phyloP scores from a whole-genome alignment of 805 yeast genomes.

The Candida alai region DNA sequence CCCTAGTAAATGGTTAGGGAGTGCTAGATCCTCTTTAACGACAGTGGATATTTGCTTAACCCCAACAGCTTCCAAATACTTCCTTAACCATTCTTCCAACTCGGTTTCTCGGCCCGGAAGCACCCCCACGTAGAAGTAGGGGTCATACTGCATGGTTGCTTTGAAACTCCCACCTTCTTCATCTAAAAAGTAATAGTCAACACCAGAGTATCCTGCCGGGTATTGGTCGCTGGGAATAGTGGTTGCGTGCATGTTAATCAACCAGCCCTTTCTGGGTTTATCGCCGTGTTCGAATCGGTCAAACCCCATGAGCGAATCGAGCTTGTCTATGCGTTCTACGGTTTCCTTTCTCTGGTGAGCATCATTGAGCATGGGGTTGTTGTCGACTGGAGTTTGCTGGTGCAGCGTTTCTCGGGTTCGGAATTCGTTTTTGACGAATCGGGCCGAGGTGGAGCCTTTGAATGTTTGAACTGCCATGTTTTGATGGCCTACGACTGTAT shows the following conservation, averaged over 20 bases:
- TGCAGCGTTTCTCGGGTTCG: conserved; percentile 18
- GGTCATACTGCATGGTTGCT: conserved; percentile 76
- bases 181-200: conserved; percentile 89
- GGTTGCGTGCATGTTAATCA: conserved; percentile 90
- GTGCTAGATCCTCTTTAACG: conserved; percentile 71
- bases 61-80: conserved; percentile 54
- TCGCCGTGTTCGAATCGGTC: conserved; percentile 73
- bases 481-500: background rate
- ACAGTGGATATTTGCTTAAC: conserved; percentile 55
- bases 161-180: conserved; percentile 97
- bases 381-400: conserved; percentile 17
- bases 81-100: conserved; percentile 79
- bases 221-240: conserved; percentile 56
- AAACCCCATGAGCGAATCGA: conserved; percentile 87
- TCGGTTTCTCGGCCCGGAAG: conserved; percentile 62
- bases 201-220: conserved; percentile 76
- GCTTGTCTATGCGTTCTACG: conserved; percentile 55
- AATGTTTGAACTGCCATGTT: conserved; percentile 14
- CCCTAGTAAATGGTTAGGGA: conserved; percentile 87
- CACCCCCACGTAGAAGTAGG: conserved; percentile 76
- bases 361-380: conserved; percentile 35
- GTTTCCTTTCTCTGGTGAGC: conserved; percentile 47
- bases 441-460: conserved; percentile 50
- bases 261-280: conserved; percentile 73
- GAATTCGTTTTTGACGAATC: conserved; percentile 45